Evolutionary conservation across 768 basidiomycete species (phyloP), one percentile per base, ranked within the genome.

Genomic region (Calvatia gigantea): DNA sequence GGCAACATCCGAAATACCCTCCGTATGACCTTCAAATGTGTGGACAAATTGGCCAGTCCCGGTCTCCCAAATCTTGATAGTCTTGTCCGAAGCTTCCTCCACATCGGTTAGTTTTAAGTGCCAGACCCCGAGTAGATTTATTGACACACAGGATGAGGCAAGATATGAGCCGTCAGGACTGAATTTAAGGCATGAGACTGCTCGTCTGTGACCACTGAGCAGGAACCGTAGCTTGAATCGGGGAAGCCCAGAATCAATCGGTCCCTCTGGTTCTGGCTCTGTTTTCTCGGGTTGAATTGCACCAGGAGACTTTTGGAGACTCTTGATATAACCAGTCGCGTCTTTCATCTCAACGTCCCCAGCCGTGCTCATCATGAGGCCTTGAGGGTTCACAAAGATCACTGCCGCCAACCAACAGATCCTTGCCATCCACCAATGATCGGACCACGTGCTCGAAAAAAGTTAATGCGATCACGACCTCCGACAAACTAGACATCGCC

Each of bases 1-100:
- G 15, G 92, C 88, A 58, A 98, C 72, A 65, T 96, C 92, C 44
- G 92, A 94, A 58, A 98, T 84, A 1, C 96, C 96, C 66, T 86
- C 80, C 6, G 77, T 77, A 64, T 94, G 91, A 2, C 90, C 89
- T 58, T 78, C 71, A 33, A 89, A 74, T 1, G 90, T 94, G 53
- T 81, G 81, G 42, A 89, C 73, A 60, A 89, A 84, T 61, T 86
- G 79, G 4, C 91, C 89, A 27, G 83, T 85, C 37, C 81, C 79
- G 12, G 80, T 75, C 65, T 92, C 83, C 90, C 91, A 93, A 4
- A 92, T 67, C 66, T 92, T 94, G 56, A 94, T 76, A 23, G 83
- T 70, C 73, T 86, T 91, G 79, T 94, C 91, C 53, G 91, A 85
- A 63, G 86, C 91, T 93, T 78, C 76, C 76, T 80, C 70, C 70